Evolutionary conservation across 805 yeast genomes (phyloP).

Genomic region (Myxozyma geophila): DNA sequence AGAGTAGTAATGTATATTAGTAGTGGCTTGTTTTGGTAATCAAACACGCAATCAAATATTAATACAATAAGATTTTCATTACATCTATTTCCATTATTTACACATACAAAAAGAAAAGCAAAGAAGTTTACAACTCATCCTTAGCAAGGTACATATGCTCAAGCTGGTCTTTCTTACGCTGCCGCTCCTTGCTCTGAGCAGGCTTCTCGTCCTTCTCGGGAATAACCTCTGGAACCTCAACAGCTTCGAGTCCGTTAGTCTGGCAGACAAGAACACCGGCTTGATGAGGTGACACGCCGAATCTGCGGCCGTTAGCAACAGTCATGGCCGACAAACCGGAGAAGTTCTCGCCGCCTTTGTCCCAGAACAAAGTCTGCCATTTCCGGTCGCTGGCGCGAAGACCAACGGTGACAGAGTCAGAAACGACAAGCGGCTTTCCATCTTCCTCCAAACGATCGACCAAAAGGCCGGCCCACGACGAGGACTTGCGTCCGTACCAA

Average conservation of each 20-base stretch:
- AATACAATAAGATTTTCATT: background rate
- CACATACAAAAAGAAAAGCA: background rate
- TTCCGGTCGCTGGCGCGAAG: conserved; percentile 24
- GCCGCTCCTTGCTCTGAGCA: conserved; percentile 11
- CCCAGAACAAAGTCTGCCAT: conserved; percentile 36
- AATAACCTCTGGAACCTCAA: conserved; percentile 24
- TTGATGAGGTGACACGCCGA: conserved; percentile 34
- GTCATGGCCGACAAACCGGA: conserved; percentile 30
- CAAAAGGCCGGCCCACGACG: conserved; percentile 35
- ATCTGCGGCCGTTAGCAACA: conserved; percentile 35
- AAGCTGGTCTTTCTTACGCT: conserved; percentile 21
- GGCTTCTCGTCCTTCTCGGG: conserved; percentile 2
- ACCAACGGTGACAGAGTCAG: conserved; percentile 30
- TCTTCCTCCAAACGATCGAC: conserved; percentile 25
- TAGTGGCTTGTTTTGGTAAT: background rate
- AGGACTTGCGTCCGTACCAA: conserved; percentile 27
- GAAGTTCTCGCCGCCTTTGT: conserved; percentile 27
- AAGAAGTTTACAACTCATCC: conserved; percentile 27
- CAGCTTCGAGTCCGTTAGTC: conserved; percentile 33
- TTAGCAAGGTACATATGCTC: conserved; percentile 33
- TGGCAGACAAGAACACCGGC: conserved; percentile 33
- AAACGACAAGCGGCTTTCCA: conserved; percentile 28
- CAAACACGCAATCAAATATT: background rate
- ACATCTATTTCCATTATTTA: background rate
- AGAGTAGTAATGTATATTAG: conserved; percentile 11